Evolutionary conservation across 345 rosid genomes (phyloP).

Genomic region (Chamaenerion angustifolium): DNA sequence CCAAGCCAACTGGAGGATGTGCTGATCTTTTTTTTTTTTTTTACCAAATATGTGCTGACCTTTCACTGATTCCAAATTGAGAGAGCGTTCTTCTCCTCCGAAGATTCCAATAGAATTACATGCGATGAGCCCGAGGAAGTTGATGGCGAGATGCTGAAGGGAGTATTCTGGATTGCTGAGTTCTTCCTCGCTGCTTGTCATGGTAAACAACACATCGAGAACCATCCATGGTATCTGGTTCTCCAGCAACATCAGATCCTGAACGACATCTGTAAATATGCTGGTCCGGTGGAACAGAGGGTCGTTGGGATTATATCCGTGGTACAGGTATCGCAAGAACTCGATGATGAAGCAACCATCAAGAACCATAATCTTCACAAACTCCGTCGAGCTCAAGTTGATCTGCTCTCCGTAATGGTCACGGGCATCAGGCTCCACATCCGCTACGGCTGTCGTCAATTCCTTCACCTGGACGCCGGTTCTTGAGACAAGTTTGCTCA

Average conservation of each 20-base stretch:
- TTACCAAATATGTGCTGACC: constrained; percentile 16
- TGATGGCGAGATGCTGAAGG: constrained; percentile 7
- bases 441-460: neutral
- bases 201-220: neutral
- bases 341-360: constrained; percentile 16
- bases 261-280: constrained; percentile 7
- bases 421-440: constrained; percentile 2
- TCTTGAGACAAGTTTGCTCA: neutral
- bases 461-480: neutral
- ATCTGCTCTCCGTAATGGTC: constrained; percentile 10
- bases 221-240: constrained; percentile 8
- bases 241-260: constrained; percentile 17
- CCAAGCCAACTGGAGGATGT: constrained; percentile 12
- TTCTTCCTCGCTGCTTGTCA: neutral
- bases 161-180: neutral
- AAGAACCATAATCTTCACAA: constrained; percentile 8
- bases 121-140: neutral
- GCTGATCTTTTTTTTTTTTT: constrained; percentile 10
- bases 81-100: neutral
- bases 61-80: neutral
- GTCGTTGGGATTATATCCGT: neutral
- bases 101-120: neutral
- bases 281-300: constrained; percentile 13
- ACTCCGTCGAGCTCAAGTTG: neutral
- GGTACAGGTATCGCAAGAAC: constrained; percentile 3